Base-by-base conservation (phyloP, 2,329 filamentous ascomycete species). In the Exophiala dermatitidis region DNA sequence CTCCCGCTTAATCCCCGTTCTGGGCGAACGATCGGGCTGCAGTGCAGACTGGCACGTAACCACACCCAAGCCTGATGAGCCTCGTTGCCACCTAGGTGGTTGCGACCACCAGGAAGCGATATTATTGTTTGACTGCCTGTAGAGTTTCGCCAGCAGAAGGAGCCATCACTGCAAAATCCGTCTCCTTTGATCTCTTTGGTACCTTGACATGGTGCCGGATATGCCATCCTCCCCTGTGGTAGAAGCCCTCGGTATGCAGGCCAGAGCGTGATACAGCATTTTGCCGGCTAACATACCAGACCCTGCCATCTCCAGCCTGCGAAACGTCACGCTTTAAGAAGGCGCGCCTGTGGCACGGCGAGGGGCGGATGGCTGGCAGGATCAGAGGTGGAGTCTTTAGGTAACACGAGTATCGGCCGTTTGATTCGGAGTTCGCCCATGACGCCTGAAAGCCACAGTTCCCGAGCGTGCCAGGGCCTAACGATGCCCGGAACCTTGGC, bases 371-470 rank as follows among this genome's bases (percentile, higher is more conserved):
- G 41, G 28, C 4, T 32, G 42, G 42, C 42, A 32, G 42, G 29
- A 45, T 33, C 29, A 19, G 3, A 7, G 31, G 42, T 45, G 42
- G 42, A 45, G 42, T 29, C 42, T 19, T 43, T 10, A 45, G 29
- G 38, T 5, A 41, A 41, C 6, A 45, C 42, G 42, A 45, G 42
- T 7, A 33, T 33, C 29, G 29, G 42, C 42, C 7, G 42, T 45
- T 45, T 45, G 28, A 45, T 45, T 32, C 28, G 42, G 42, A 41
- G 5, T 41, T 28, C 12, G 28, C 38, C 38, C 42, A 31, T 45
- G 42, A 6, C 8, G 29, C 37, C 50, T 32, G 26, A 29, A 53
- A 53, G 50, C 50, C 50, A 53, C 48, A 48, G 46, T 52, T 44
- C 46, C 48, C 49, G 28, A 42, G 32, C 43, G 46, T 44, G 44